Base-by-base conservation (phyloP, 2,329 filamentous ascomycete genomes). In the Periglandula ipomoeae region DNA sequence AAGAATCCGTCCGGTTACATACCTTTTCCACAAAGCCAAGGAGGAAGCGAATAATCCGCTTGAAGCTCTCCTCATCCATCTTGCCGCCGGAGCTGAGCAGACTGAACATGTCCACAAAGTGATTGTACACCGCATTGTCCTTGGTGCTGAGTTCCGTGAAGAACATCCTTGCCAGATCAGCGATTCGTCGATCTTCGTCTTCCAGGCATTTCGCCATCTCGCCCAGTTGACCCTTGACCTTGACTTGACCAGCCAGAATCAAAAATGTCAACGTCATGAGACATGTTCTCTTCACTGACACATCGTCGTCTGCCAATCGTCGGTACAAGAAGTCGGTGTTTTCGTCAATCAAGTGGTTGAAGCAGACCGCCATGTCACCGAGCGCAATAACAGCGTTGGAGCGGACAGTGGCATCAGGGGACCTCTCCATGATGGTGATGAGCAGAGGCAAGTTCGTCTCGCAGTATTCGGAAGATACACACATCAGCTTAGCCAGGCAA, bases 181-280 rank as follows among this genome's bases (percentile, higher is more conserved):
- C 87, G 54, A 97, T 95, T 53, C 87, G 81, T 68, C 90, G 89
- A 62, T 98, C 94, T n/a, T 84, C 82, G 61, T 98, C 93, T 67
- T 98, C 93, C 26, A 98, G 78, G 57, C 93, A 98, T 71, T 98
- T 98, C 49, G 93, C 93, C 93, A 98, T 98, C 71, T 97, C 91
- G 44, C 93, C 93, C 10, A 98, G 74, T 67, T 98, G 93, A 23
- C 93, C 93, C 74, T 98, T 98, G 67, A 98, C 93, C 75, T 98
- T 98, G 71, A 98, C 91, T 68, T 98, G 93, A 23, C 94, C 93
- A 1, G 93, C 93, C 40, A 98, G 71, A 59, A 98, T 98, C 49
- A 98, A 70, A 76, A 98, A 98, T 0, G 94, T 98, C 57, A 98
- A 70, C 1, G 94, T 98, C 93, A 97, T 98, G 20, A 98, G 76